Percentiles rank a stretch among this genome's conserved stretches.
Evolutionary conservation across 352 stramenopile genomes (phyloP).

Genomic region (Phytophthora cactorum): DNA sequence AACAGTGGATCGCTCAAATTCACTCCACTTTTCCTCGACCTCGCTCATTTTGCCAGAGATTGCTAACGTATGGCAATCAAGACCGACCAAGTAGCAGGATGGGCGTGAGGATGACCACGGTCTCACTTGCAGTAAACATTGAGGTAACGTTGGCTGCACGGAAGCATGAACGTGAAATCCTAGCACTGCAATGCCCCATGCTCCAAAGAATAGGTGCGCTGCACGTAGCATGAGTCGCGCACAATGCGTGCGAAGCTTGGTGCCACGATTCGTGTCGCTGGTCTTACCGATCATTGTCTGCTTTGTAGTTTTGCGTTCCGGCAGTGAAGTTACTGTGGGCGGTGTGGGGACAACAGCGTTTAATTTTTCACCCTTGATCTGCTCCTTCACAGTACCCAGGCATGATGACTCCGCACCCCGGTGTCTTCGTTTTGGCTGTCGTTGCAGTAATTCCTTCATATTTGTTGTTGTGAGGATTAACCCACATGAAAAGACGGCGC

Average conservation of each 20-base stretch:
- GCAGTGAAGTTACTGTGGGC: too few relatives aligned
- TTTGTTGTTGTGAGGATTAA: not conserved
- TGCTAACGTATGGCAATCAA: not conserved
- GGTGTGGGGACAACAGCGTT: not conserved
- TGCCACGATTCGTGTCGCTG: not conserved
- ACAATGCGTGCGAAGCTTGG: not conserved
- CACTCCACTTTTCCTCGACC: not conserved
- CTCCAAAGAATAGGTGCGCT: not conserved
- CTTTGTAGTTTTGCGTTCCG: not conserved
- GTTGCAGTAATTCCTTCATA: not conserved
- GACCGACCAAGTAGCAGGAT: not conserved
- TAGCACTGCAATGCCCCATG: not conserved
- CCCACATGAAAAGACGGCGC: not conserved
- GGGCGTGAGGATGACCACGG: not conserved
- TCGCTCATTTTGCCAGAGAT: not conserved
- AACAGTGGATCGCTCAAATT: not conserved
- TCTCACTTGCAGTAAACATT: not conserved
- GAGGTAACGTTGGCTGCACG: not conserved
- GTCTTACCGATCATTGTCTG: not conserved
- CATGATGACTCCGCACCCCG: not conserved
- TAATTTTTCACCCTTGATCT: not conserved
- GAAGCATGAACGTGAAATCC: not conserved
- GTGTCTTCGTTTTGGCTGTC: not conserved
- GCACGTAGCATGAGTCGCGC: not conserved
- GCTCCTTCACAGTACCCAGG: not conserved